A percentile compares a stretch with the other conserved stretches of the same genome.
Conservation (phyloP, 108 stramenopile genomes). For the Nitzschia sp. region DNA sequence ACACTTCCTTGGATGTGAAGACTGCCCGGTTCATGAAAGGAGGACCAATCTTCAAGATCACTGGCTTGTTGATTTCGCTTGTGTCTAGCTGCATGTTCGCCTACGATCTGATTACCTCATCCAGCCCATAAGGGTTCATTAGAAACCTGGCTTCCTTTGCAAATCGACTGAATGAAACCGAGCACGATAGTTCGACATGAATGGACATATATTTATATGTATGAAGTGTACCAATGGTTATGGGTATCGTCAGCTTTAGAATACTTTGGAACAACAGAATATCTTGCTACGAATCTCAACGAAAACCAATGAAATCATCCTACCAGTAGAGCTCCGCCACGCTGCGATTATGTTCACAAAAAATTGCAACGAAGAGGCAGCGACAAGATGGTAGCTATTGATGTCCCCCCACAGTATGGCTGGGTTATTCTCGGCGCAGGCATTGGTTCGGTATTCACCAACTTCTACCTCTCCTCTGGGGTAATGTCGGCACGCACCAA, state of each 20-base stretch:
- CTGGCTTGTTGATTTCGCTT: constrained; percentile 54
- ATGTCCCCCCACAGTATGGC: constrained; percentile 38
- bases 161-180: too few relatives aligned
- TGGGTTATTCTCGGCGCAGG: constrained; percentile 50
- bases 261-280: too few relatives aligned
- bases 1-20: constrained; percentile 64
- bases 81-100: constrained; percentile 18
- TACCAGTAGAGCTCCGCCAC: too few relatives aligned
- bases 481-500: constrained; percentile 76
- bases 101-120: constrained; percentile 20
- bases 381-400: constrained; percentile 25
- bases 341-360: too few relatives aligned
- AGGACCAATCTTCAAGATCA: constrained; percentile 55
- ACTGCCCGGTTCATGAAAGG: constrained; percentile 74
- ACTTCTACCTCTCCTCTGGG: constrained; percentile 33
- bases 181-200: too few relatives aligned
- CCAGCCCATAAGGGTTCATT: background rate
- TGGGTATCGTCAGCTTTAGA: too few relatives aligned
- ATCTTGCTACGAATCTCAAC: too few relatives aligned
- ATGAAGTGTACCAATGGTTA: too few relatives aligned
- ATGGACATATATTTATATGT: too few relatives aligned
- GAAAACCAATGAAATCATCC: too few relatives aligned
- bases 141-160: too few relatives aligned
- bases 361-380: too few relatives aligned
- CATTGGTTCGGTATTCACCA: constrained; percentile 44